Conservation (phyloP, 768 basidiomycete species). For the Termitomyces sp. region DNA sequence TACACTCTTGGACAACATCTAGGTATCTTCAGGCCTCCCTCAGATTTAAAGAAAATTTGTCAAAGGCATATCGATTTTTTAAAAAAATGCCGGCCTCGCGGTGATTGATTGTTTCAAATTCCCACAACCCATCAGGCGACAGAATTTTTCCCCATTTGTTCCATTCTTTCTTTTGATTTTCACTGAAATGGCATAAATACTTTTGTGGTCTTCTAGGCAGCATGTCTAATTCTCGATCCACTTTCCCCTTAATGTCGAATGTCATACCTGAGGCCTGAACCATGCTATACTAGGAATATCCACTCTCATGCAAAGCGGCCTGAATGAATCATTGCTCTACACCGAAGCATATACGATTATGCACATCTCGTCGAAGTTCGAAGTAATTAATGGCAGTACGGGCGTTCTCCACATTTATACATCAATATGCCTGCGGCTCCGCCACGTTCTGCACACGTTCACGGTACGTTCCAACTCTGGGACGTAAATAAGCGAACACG, state of each 20-base stretch:
- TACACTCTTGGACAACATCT: background rate
- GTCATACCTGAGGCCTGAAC: background rate
- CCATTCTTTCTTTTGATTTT: background rate
- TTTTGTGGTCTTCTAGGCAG: background rate
- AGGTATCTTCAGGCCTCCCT: background rate
- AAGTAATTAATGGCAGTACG: background rate
- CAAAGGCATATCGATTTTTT: background rate
- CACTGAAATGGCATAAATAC: background rate
- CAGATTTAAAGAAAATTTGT: background rate
- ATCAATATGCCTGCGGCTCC: conserved; percentile 3
- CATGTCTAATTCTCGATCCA: background rate
- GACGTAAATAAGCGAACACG: conserved; percentile 11
- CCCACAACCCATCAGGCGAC: conserved; percentile 1
- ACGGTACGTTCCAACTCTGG: background rate
- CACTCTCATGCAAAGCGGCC: background rate
- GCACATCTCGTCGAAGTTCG: background rate
- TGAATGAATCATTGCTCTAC: background rate
- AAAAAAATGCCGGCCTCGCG: background rate
- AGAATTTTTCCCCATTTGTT: background rate
- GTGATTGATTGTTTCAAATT: background rate
- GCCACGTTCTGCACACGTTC: conserved; percentile 10
- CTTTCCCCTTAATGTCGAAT: background rate
- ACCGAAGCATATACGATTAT: background rate
- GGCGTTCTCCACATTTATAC: conserved; percentile 4
- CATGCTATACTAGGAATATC: background rate